Conservation (phyloP, 768 basidiomycete genomes). For the Phlegmacium glaucopus region DNA sequence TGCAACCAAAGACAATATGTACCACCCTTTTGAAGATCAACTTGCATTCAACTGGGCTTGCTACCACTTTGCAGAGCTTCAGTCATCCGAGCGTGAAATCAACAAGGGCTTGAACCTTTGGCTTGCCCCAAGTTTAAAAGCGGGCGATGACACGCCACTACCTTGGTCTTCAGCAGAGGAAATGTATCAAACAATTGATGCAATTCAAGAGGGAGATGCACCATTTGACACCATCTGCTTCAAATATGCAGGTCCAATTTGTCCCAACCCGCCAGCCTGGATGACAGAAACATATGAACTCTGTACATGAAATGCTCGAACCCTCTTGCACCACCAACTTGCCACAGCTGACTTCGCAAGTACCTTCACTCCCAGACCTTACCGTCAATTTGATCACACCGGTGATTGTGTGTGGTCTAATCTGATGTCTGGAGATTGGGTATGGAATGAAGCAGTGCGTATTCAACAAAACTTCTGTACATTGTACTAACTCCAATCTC, state of each 20-base stretch:
- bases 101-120: slow-evolving; percentile 16
- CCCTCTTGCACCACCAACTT: slow-evolving; percentile 15
- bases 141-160: not conserved
- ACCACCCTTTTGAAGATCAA: slow-evolving; percentile 11
- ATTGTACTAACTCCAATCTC: not conserved
- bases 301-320: slow-evolving; percentile 8
- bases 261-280: slow-evolving; percentile 12
- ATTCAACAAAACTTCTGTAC: not conserved
- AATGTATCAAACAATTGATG: slow-evolving; percentile 12
- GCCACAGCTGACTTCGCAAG: slow-evolving; percentile 9
- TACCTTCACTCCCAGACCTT: slow-evolving; percentile 17
- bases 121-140: slow-evolving; percentile 9
- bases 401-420: slow-evolving; percentile 17
- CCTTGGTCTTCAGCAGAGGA: slow-evolving; percentile 9
- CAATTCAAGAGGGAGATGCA: slow-evolving; percentile 11
- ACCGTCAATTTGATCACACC: slow-evolving; percentile 17
- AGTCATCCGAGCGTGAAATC: slow-evolving; percentile 15
- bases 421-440: slow-evolving; percentile 22
- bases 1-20: slow-evolving; percentile 22
- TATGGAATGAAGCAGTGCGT: slow-evolving; percentile 17
- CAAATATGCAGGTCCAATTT: slow-evolving; percentile 9
- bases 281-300: slow-evolving; percentile 18
- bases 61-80: slow-evolving; percentile 16
- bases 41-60: slow-evolving; percentile 18
- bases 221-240: slow-evolving; percentile 9